Base-by-base conservation (phyloP, 1,284 basidiomycete species). In the Farysia itapuensis region DNA sequence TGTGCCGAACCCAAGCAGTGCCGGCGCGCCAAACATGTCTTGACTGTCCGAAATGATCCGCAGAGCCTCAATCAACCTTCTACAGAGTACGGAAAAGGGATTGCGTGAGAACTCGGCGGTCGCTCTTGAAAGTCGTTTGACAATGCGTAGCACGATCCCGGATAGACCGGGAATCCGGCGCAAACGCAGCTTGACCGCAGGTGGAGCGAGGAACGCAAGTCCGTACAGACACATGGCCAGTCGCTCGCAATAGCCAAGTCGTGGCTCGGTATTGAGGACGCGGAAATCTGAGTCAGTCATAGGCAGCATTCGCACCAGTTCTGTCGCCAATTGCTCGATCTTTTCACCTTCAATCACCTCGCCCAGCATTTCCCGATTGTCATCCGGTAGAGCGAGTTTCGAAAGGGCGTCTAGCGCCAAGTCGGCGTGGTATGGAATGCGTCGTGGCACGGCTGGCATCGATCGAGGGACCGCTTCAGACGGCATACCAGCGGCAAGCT, bases 401-500 rank as follows among this genome's bases (percentile, higher is more conserved):
- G 87, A 86, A 65, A 94, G 87, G 1, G 86, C 85, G 59, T 95
- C 89, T 39, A 96, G 80, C 7, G 91, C 89, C 26, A 84, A 77
- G 58, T 91, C 89, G 25, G 85, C 81, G 43, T 87, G 80, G 34
- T 81, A 78, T 0, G 87, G 84, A 20, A 76, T 72, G 19, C 56
- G 39, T 13, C 50, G 35, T 6, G 46, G 35, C 23, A 57, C 46
- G 3, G 37, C 35, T 2, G 60, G 60, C 5, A 48, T 28, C 22
- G 6, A n/a, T 6, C 29, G 16, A 3, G 23, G 23, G 12, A 31
- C n/a, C 30, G 39, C 42, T 16, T 51, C 53, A 1, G 48, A 39
- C 22, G 60, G 54, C 13, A 49, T 22, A 4, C 26, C 29, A 1
- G 60, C 54, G 5, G 48, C 50, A 4, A 57, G 8, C 16, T 64